phyloP scores from a whole-genome alignment of 768 basidiomycete species.

The Suillus hirtellus region DNA sequence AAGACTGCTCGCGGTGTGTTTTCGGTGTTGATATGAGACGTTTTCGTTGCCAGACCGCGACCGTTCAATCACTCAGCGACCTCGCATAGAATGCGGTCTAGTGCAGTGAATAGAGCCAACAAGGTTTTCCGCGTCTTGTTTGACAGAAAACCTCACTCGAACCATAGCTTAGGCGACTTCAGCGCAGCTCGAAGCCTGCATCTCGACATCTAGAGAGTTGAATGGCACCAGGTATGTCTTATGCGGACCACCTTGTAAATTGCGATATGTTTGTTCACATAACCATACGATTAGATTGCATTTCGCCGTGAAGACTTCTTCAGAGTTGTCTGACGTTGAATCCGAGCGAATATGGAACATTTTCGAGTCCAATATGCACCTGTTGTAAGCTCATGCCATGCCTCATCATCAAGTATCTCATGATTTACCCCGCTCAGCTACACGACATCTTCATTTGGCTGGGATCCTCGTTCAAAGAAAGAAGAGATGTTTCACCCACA shows the following conservation, averaged over 20 bases:
- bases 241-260: not conserved
- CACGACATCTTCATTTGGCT: conserved; percentile 59
- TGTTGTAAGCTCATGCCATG: conserved; percentile 31
- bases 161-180: conserved; percentile 22
- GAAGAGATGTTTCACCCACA: conserved; percentile 58
- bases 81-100: conserved; percentile 19
- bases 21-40: not conserved
- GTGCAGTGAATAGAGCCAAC: conserved; percentile 32
- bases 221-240: conserved; percentile 20
- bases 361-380: conserved; percentile 60
- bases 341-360: conserved; percentile 50
- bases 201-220: conserved; percentile 15
- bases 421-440: conserved; percentile 43
- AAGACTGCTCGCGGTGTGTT: not conserved
- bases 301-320: conserved; percentile 26
- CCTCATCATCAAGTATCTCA: not conserved
- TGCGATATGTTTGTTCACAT: not conserved
- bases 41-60: not conserved
- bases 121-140: conserved; percentile 27
- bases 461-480: conserved; percentile 56
- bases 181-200: conserved; percentile 20
- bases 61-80: not conserved
- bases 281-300: conserved; percentile 19
- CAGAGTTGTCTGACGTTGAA: conserved; percentile 37
- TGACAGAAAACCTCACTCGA: conserved; percentile 6